These are phyloP conservation scores for Phoma sp. DNA, from an alignment of 2,329 filamentous ascomycete genomes.

Conservation along the genomic window DNA sequence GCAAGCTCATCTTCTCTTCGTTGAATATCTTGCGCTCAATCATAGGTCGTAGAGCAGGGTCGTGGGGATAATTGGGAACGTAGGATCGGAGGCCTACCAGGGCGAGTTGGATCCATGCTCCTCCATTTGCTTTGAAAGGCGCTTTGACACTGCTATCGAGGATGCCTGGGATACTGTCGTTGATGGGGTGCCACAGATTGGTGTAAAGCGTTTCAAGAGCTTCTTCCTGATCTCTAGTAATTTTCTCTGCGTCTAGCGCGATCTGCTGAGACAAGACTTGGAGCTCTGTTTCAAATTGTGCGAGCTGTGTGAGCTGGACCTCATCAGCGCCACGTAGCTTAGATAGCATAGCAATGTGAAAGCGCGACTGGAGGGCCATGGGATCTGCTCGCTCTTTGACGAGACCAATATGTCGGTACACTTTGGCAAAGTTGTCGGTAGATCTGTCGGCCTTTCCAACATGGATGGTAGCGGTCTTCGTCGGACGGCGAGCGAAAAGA, in stretches of 20 bases:
- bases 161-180: conserved; percentile 15
- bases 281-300: conserved; percentile 51
- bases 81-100: conserved; percentile 78
- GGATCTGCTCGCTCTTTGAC: conserved; percentile 26
- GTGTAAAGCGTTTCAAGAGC: conserved; percentile 39
- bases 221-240: conserved; percentile 40
- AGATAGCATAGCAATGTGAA: conserved; percentile 38
- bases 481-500: conserved; percentile 47
- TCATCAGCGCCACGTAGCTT: conserved; percentile 40
- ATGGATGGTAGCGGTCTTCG: conserved; percentile 28
- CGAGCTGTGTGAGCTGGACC: conserved; percentile 49
- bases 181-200: conserved; percentile 27
- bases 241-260: conserved; percentile 39
- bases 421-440: conserved; percentile 29
- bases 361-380: conserved; percentile 35
- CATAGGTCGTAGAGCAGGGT: conserved; percentile 70
- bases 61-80: conserved; percentile 84
- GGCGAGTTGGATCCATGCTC: conserved; percentile 77
- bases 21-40: conserved; percentile 69
- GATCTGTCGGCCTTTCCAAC: conserved; percentile 17
- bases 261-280: conserved; percentile 47
- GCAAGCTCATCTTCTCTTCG: conserved; percentile 63
- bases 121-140: neutral
- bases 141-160: conserved; percentile 41
- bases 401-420: conserved; percentile 35